These are phyloP conservation scores for Entomortierella beljakovae DNA, from an alignment of 192 early-diverging fungal genomes.

Conservation along the genomic window DNA sequence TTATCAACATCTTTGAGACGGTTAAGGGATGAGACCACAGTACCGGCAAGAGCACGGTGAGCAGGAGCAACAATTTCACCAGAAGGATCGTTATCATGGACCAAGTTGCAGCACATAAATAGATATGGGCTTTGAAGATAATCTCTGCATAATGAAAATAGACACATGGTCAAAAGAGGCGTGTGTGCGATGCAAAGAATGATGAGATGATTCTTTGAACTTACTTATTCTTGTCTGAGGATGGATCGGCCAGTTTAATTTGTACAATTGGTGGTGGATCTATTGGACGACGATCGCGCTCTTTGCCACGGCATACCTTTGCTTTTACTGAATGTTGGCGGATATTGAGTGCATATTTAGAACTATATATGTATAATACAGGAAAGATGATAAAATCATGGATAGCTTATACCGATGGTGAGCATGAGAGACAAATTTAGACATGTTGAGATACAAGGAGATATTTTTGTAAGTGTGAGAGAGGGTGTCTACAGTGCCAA, in stretches of 20 bases:
- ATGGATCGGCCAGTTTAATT: slow-evolving; percentile 51
- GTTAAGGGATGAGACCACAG: slow-evolving; percentile 90
- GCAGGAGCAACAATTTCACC: slow-evolving; percentile 76
- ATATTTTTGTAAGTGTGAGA: no score
- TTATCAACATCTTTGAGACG: slow-evolving; percentile 87
- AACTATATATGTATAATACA: slow-evolving; percentile 14
- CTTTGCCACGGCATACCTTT: slow-evolving; percentile 90
- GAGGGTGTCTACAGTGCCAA: no score
- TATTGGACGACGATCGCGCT: slow-evolving; percentile 85
- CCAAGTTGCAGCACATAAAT: slow-evolving; percentile 95
- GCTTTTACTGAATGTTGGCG: slow-evolving; percentile 89
- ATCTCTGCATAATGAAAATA: slow-evolving; percentile 26
- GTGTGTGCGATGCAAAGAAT: not conserved
- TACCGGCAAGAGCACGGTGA: slow-evolving; percentile 85
- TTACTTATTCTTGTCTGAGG: slow-evolving; percentile 43
- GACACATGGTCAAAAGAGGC: not conserved
- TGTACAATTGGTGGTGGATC: slow-evolving; percentile 84
- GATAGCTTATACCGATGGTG: no score
- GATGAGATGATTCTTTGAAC: not conserved
- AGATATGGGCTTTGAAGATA: slow-evolving; percentile 84
- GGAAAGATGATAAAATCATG: no score
- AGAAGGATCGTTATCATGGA: slow-evolving; percentile 71
- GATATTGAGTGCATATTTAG: slow-evolving; percentile 68
- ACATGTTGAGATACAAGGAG: no score
- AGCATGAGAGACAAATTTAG: no score